Evolutionary conservation across 495 filamentous ascomycete genomes (phyloP).

Genomic region (Elasticomyces elasticus): DNA sequence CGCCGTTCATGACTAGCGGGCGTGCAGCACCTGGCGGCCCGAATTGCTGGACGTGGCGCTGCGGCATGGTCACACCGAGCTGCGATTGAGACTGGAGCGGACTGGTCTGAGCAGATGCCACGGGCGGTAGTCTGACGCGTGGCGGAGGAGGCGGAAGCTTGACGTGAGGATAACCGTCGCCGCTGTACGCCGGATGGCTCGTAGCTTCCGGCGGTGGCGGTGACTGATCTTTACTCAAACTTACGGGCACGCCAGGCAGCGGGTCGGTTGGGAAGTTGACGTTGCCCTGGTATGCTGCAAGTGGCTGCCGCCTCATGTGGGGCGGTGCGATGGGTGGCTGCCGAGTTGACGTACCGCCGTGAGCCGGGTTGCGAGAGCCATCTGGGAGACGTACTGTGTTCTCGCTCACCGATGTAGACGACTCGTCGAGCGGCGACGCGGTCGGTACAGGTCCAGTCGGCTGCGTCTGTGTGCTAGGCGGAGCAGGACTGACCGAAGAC

Average conservation of each 20-base stretch:
- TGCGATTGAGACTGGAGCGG: constrained; percentile 8
- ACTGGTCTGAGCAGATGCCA: constrained; percentile 2
- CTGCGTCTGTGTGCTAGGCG: constrained; percentile 21
- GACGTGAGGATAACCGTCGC: constrained; percentile 26
- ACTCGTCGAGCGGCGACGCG: constrained; percentile 9
- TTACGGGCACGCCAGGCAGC: neutral
- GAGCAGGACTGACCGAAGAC: constrained; percentile 9
- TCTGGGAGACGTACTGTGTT: constrained; percentile 22
- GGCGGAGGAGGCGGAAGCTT: constrained; percentile 29
- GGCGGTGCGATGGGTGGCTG: constrained; percentile 14
- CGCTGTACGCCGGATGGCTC: constrained; percentile 27
- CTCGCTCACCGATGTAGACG: neutral
- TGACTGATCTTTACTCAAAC: constrained; percentile 2
- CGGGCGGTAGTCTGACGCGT: constrained; percentile 30
- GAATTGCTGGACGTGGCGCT: neutral
- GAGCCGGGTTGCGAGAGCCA: constrained; percentile 16
- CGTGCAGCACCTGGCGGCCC: constrained; percentile 12
- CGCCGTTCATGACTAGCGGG: constrained; percentile 14
- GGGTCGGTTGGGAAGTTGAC: constrained; percentile 11
- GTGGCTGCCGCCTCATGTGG: neutral
- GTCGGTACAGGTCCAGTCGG: constrained; percentile 10
- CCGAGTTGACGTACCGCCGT: constrained; percentile 6
- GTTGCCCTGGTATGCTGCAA: constrained; percentile 1
- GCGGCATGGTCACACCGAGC: constrained; percentile 1
- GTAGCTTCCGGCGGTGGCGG: constrained; percentile 31